phyloP scores from a whole-genome alignment of 768 basidiomycete species.

The Lentinula raphanica region DNA sequence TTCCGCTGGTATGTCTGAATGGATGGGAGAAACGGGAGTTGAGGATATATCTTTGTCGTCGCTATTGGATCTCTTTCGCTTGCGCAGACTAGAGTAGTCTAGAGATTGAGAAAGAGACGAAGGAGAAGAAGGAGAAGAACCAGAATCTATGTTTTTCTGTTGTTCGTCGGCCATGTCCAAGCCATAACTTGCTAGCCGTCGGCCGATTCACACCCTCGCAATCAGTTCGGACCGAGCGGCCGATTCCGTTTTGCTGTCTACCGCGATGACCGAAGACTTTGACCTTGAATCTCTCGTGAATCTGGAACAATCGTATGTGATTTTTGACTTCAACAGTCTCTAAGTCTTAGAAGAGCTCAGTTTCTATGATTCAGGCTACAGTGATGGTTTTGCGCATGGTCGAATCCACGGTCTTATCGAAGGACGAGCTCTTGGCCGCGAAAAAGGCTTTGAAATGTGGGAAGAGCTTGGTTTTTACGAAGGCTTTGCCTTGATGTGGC shows the following conservation, averaged over 20 bases:
- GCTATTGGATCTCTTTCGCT: constrained; percentile 4
- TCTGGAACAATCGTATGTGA: constrained; percentile 56
- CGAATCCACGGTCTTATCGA: constrained; percentile 87
- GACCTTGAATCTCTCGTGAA: constrained; percentile 58
- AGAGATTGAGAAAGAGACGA: neutral
- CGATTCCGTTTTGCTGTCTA: neutral
- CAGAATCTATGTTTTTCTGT: neutral
- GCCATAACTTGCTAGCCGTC: neutral
- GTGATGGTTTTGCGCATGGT: constrained; percentile 79
- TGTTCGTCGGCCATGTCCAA: neutral
- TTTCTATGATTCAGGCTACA: constrained; percentile 77
- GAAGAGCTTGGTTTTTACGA: constrained; percentile 94
- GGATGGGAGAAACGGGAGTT: neutral
- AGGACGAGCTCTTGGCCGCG: constrained; percentile 80
- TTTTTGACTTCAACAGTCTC: neutral
- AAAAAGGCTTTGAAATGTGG: constrained; percentile 95
- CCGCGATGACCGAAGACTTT: constrained; percentile 26
- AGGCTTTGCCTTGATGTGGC: constrained; percentile 77
- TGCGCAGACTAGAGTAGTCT: neutral
- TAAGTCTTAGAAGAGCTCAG: constrained; percentile 30
- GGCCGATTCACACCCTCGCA: neutral
- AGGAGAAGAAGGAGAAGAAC: neutral
- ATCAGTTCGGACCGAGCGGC: neutral
- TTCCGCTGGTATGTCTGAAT: neutral
- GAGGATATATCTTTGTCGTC: neutral